Evolutionary conservation across 805 yeast species (phyloP), one percentile per base, ranked within the genome.

Genomic region (Cyberlindnera maritima): DNA sequence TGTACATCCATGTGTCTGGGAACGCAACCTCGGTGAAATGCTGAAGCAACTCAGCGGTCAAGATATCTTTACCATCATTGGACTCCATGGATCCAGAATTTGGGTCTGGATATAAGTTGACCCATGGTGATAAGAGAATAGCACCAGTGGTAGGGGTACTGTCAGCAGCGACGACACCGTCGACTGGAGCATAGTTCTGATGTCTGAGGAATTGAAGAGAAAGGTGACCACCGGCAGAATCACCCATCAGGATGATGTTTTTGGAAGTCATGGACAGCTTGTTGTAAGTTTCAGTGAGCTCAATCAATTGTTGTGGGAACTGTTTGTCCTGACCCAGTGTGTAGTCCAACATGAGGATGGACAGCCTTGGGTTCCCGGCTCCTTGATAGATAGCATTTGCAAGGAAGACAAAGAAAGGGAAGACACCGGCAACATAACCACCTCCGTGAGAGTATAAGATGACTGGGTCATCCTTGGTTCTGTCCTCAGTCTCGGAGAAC

Each of bases 151-250:
- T 15, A 11, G 25, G 18, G 9, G n/a, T 17, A 13, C 31, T n/a
- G 17, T n/a, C 36, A 10, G 44, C 45, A 11, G 35, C 20, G 7
- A 26, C 18, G 3, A 46, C 46, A 37, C 37, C 48, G 4, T 21
- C 31, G 12, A 17, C 12, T 28, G 49, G 42, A 20, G 29, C 36
- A 29, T 37, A 41, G 36, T 43, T 37, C 19, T 37, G 44, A 19
- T 53, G 55, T 39, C 54, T 48, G 13, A 49, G 26, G 21, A 62
- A 42, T 3, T 54, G 54, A 13, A 62, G 41, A 2, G 54, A 47
- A 23, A 65, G 46, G 39, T 61, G 60, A 1, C 61, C 68, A 20
- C 69, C 68, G 11, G 63, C 63, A 10, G 68, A 64, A 41, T 65
- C 69, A 15, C 69, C 69, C 23, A 53, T 44, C 3, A 60, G 39